These are phyloP conservation scores for Batkoa obscura DNA, from an alignment of 371 early-diverging fungal genomes.

Conservation along the genomic window DNA sequence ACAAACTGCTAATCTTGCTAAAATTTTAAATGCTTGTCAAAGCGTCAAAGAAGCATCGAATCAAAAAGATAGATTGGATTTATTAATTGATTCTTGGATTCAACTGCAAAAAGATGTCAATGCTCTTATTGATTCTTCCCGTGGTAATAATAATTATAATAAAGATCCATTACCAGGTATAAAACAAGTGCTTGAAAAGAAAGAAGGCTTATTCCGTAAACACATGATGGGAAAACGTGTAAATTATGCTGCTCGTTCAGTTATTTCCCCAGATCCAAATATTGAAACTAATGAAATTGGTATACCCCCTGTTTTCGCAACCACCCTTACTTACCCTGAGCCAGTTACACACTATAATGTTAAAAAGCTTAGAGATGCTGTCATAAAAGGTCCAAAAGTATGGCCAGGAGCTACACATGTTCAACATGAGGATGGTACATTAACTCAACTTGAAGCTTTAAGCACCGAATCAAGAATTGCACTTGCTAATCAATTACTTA, in stretches of 20 bases:
- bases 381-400: conserved; percentile 93
- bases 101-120: conserved; percentile 79
- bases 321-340: conserved; percentile 94
- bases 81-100: conserved; percentile 51
- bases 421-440: conserved; percentile 81
- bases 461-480: conserved; percentile 81
- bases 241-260: conserved; percentile 98
- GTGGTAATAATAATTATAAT: conserved; percentile 23
- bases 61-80: conserved; percentile 20
- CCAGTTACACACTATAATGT: conserved; percentile 93
- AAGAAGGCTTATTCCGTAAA: conserved; percentile 98
- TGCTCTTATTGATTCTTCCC: conserved; percentile 82
- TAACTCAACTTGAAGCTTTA: conserved; percentile 58
- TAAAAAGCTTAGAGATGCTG: conserved; percentile 74
- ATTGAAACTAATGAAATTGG: conserved; percentile 98
- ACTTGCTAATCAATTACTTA: conserved; percentile 88
- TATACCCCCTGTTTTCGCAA: conserved; percentile 93
- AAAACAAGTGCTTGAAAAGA: conserved; percentile 97
- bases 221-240: conserved; percentile 99
- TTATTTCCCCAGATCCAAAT: conserved; percentile 98
- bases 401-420: conserved; percentile 98
- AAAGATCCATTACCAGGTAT: conserved; percentile 62
- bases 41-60: conserved; percentile 17
- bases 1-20: conserved; percentile 72
- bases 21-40: conserved; percentile 58